Evolutionary conservation across 257 asterid species (phyloP).

Genomic region (Rubia yunnanensis): DNA sequence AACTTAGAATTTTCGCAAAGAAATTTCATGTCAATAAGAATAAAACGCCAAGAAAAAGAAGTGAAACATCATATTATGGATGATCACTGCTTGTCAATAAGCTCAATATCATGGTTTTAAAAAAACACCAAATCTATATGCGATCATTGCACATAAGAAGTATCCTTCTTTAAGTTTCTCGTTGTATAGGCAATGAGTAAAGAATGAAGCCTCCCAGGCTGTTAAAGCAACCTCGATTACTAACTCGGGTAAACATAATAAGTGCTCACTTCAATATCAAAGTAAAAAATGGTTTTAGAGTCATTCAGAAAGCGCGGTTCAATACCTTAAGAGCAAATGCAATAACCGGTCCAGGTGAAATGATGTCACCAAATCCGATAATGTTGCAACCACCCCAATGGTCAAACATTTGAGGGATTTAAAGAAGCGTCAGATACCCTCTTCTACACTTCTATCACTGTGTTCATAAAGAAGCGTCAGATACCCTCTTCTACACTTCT

Average conservation of each 20-base stretch:
- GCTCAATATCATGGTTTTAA: neutral
- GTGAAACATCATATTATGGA: neutral
- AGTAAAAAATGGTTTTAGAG: neutral
- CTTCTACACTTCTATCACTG: too few species aligned
- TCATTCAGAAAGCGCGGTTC: neutral
- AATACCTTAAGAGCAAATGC: constrained; percentile 34
- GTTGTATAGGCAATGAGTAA: constrained; percentile 79
- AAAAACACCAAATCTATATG: constrained; percentile 75
- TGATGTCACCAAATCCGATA: constrained; percentile 88
- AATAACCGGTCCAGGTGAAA: constrained; percentile 78
- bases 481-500: constrained; percentile 96
- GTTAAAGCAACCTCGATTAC: constrained; percentile 1
- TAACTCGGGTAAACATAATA: neutral
- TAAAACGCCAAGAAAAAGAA: too few species aligned
- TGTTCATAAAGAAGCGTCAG: too few species aligned
- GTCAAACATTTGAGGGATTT: constrained; percentile 87
- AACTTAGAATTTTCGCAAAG: too few species aligned
- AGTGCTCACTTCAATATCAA: neutral
- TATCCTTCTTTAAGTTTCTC: constrained; percentile 70
- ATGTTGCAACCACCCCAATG: constrained; percentile 96
- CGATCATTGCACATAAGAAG: constrained; percentile 83
- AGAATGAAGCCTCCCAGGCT: too few species aligned
- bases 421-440: constrained; percentile 80
- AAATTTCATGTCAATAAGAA: too few species aligned
- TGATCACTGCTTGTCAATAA: neutral